phyloP scores from a whole-genome alignment of 116 monocot genomes.

The Dioscorea cayenensis region DNA sequence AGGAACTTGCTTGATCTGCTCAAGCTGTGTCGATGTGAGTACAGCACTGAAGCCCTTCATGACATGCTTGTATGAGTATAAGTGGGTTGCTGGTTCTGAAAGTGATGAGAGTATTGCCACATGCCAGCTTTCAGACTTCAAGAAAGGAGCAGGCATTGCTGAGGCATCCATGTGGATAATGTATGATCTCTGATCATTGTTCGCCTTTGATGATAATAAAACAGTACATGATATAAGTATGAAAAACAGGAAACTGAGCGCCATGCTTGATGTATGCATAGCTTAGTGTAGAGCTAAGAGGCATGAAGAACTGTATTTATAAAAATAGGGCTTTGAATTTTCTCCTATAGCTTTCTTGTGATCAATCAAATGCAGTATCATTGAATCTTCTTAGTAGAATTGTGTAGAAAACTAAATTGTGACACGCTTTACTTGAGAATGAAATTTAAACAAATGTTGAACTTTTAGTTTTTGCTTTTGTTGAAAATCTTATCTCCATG shows the following conservation, averaged over 20 bases:
- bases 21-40: not conserved
- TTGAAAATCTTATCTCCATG: no score
- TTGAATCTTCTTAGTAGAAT: no score
- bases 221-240: not conserved
- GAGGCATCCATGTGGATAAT: not conserved
- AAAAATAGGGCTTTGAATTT: no score
- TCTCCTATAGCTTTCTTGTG: no score
- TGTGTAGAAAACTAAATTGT: no score
- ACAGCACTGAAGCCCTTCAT: conserved; percentile 10
- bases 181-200: not conserved
- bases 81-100: not conserved
- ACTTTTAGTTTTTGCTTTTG: no score
- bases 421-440: no score
- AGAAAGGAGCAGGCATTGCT: not conserved
- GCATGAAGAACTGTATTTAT: no score
- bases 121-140: not conserved
- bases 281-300: no score
- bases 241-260: not conserved
- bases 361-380: no score
- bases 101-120: not conserved
- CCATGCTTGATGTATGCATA: no score
- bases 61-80: conserved; percentile 4
- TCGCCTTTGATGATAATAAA: not conserved
- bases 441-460: no score
- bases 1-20: not conserved